Evolutionary conservation across 768 basidiomycete genomes (phyloP), one percentile per base, ranked within the genome.

Genomic region (Mycena indigotica): DNA sequence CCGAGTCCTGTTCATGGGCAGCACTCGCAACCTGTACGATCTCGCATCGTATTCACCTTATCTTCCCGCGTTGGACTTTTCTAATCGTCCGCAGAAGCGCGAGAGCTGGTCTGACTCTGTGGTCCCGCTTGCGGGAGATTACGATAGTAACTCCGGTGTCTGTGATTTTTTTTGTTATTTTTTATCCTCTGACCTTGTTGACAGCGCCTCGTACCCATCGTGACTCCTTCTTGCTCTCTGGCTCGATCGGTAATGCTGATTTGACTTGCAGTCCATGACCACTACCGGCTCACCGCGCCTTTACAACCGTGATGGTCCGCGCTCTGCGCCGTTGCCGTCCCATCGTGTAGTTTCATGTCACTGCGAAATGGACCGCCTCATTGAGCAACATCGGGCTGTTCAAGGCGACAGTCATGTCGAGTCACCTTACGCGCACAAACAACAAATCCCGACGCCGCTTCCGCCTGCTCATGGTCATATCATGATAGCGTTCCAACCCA

Each of bases 381-480:
- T 62, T 19, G 53, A 58, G 24, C 53, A 56, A 19, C 55, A 50
- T 15, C 57, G 57, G 4, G 57, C 57, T 30, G 40, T 50, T 29
- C 45, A 26, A 8, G 41, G 32, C 17, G 32, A 17, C 10, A 35
- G 8, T 35, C 41, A 44, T 19, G 15, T 44, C 41, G 41, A 44
- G 8, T 44, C 41, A 19, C 41, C 41, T 19, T 44, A 44, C 23
- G 13, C 41, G 3, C 49, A 46, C 25, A 57, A 57, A 38, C 62
- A 59, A 41, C 62, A 63, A 40, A 63, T 63, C 6, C 62, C 62
- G 25, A 63, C 62, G 2, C 62, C 62, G 17, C 57, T 63, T 1
- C 62, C 62, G 2, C 62, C 62, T n/a, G 23, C 55, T 5, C 62
- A 57, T 39, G 62, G 62, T n/a, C 62, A 63, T 41, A 63, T 53